phyloP scores from a whole-genome alignment of 106 monocot genomes.

The Dendrobium chrysotoxum region DNA sequence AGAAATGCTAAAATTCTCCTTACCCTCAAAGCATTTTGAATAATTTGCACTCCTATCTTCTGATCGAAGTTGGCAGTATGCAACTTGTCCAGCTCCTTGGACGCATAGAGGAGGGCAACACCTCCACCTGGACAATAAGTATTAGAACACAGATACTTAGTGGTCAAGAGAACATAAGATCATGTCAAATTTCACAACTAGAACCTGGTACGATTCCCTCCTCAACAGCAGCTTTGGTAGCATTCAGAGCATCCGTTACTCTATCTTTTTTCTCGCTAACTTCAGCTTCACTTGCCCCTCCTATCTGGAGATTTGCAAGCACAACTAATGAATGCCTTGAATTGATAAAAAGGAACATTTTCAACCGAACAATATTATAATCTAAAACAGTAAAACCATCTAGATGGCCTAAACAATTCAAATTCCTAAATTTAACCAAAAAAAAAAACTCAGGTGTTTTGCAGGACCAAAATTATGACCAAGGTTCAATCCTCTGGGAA shows the following conservation, averaged over 20 bases:
- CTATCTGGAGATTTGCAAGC: conserved; percentile 29
- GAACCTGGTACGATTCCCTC: conserved; percentile 76
- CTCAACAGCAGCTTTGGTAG: conserved; percentile 74
- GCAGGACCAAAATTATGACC: not conserved
- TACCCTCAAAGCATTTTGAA: conserved; percentile 70
- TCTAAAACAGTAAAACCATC: no score
- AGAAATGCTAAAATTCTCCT: not conserved
- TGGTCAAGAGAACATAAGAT: not conserved
- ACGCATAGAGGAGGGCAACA: conserved; percentile 65
- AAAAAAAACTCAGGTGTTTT: not conserved
- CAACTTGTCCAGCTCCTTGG: conserved; percentile 53
- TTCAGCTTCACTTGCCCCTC: conserved; percentile 78
- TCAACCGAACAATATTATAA: not conserved
- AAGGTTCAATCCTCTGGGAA: not conserved
- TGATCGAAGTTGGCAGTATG: conserved; percentile 73
- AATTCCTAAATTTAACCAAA: no score
- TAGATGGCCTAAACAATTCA: no score
- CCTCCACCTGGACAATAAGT: conserved; percentile 38
- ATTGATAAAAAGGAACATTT: not conserved
- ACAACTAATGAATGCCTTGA: not conserved
- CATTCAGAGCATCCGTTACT: conserved; percentile 70
- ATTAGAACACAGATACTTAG: not conserved
- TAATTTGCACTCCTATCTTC: conserved; percentile 74
- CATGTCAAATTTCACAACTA: not conserved
- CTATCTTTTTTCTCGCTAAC: conserved; percentile 75